Evolutionary conservation across 768 basidiomycete genomes (phyloP), one percentile per base, ranked within the genome.

Genomic region (Gyrodon lividus): DNA sequence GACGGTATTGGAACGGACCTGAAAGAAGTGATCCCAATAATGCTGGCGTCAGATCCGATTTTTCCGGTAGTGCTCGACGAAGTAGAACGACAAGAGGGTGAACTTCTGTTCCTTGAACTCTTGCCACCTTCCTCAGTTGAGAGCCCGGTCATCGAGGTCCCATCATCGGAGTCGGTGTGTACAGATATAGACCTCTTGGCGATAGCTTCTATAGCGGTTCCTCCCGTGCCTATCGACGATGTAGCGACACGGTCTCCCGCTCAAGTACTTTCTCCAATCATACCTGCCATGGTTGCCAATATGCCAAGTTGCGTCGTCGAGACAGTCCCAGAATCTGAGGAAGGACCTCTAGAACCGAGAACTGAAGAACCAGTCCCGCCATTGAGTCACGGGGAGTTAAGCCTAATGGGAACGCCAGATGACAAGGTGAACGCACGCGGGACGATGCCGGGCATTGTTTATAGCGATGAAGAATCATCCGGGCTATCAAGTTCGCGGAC

Each of bases 91-190:
- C 40, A 43, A 20, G 43, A 35, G 30, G 49, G 37, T 12, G 43
- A 37, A 14, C 2, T 41, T 14, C 33, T 16, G 10, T 13, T 43
- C 33, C 22, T 5, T 2, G 43, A 44, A 37, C 4, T 2, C 5
- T 37, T 22, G 9, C 41, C 42, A 6, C 42, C 44, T 28, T 44
- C 35, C 3, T 42, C 24, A 2, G 13, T 22, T 8, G 22, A 1
- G 30, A 10, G 28, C 6, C 56, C 45, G 19, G 39, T 51, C 16
- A 45, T 61, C 13, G 55, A 61, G n/a, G 56, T 61, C 40, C 60
- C 59, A 5, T 50, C 46, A 6, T 6, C 42, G n/a, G n/a, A 46
- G n/a, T 8, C 20, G 5, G 20, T 31, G n/a, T n/a, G n/a, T n/a
- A n/a, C n/a, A n/a, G n/a, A n/a, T n/a, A n/a, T n/a, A n/a, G n/a